These are phyloP conservation scores for Hypoxylon trugodes DNA, from an alignment of 495 filamentous ascomycete genomes.

Conservation along the genomic window DNA sequence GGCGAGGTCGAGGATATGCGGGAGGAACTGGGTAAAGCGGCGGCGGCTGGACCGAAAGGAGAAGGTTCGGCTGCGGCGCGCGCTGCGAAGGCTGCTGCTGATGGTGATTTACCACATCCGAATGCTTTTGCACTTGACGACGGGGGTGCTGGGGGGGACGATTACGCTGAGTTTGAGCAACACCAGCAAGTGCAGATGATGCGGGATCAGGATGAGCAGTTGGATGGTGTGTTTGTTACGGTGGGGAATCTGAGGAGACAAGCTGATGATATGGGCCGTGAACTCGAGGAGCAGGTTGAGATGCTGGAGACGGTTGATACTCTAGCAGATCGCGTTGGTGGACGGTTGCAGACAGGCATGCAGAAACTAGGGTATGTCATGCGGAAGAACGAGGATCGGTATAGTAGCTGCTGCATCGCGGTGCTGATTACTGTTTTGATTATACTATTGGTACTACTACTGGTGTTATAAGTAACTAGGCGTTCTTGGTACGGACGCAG, in stretches of 20 bases:
- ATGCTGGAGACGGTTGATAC: constrained; percentile 82
- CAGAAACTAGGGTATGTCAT: constrained; percentile 85
- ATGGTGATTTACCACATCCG: constrained; percentile 70
- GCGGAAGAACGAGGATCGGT: constrained; percentile 87
- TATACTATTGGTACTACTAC: constrained; percentile 76
- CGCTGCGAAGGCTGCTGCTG: constrained; percentile 43
- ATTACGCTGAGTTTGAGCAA: constrained; percentile 89
- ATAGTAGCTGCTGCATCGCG: constrained; percentile 92
- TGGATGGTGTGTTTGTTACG: constrained; percentile 91
- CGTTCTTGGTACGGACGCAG: constrained; percentile 8
- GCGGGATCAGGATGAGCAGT: constrained; percentile 91
- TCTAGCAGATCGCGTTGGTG: constrained; percentile 84
- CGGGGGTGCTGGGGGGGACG: constrained; percentile 59
- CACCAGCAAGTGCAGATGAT: constrained; percentile 90
- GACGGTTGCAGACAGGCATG: constrained; percentile 84
- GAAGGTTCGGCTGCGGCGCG: constrained; percentile 30
- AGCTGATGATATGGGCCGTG: constrained; percentile 93
- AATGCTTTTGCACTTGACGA: constrained; percentile 67
- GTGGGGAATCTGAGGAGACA: constrained; percentile 89
- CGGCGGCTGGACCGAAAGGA: not conserved
- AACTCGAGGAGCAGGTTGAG: constrained; percentile 91
- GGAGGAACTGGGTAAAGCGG: constrained; percentile 67
- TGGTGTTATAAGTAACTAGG: constrained; percentile 64
- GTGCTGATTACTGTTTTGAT: constrained; percentile 86
- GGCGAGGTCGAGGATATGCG: constrained; percentile 88